Evolutionary conservation across 345 rosid species (phyloP).

Genomic region (Eucalyptus caleyi): DNA sequence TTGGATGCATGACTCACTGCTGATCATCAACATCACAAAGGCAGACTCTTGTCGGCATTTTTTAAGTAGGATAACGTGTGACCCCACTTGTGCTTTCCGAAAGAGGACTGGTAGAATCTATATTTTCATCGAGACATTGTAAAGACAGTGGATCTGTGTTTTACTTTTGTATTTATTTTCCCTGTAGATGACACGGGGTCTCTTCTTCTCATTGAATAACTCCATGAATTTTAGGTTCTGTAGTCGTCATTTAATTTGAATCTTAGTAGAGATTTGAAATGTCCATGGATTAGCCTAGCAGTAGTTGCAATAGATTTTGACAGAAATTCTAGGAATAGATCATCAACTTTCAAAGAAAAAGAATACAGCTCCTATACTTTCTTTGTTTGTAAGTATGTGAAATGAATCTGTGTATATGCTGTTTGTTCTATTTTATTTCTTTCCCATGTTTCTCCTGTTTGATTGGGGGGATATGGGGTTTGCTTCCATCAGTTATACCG

Average conservation of each 20-base stretch:
- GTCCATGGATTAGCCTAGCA: background rate
- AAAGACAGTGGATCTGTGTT: background rate
- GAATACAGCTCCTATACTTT: background rate
- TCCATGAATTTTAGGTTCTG: background rate
- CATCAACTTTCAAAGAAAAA: background rate
- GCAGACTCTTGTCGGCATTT: background rate
- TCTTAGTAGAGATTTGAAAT: background rate
- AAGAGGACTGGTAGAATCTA: background rate
- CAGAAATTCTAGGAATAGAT: background rate
- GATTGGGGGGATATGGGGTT: background rate
- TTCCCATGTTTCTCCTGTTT: background rate
- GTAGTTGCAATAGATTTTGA: background rate
- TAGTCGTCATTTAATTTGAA: background rate
- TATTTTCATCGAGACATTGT: background rate
- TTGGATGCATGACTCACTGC: background rate
- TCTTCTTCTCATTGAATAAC: background rate
- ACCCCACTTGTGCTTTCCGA: background rate
- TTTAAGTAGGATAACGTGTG: background rate
- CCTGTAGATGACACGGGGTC: background rate
- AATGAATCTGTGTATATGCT: background rate
- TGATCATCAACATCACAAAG: background rate
- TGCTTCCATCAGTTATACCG: background rate
- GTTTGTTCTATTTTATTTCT: background rate
- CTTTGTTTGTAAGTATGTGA: background rate
- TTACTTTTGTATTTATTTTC: background rate